Percentiles rank a stretch among this genome's conserved stretches.
phyloP scores from a whole-genome alignment of 495 filamentous ascomycete species.

The Aspergillus haitiensis region DNA sequence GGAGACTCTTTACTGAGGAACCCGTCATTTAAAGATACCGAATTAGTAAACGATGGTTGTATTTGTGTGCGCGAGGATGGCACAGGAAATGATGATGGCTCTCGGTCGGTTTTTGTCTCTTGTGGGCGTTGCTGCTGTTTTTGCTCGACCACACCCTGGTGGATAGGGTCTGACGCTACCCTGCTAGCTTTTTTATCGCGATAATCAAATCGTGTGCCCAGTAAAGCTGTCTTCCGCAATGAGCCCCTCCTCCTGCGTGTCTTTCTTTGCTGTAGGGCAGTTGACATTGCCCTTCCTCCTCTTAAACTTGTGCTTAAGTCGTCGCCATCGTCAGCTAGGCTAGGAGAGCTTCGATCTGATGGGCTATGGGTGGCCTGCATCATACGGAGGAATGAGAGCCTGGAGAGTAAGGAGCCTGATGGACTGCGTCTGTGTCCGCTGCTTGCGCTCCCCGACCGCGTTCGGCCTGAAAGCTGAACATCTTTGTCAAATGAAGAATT shows the following conservation, averaged over 20 bases:
- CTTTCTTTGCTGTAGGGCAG: constrained; percentile 57
- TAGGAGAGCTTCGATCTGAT: constrained; percentile 42
- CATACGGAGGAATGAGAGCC: constrained; percentile 58
- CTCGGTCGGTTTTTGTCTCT: constrained; percentile 20
- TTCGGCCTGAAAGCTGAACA: constrained; percentile 32
- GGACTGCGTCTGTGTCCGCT: constrained; percentile 62
- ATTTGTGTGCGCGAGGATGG: constrained; percentile 14
- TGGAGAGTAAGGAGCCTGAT: constrained; percentile 60
- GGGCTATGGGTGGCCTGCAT: constrained; percentile 39
- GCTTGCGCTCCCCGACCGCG: constrained; percentile 43
- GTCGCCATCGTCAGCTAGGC: constrained; percentile 43
- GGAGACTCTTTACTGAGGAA: constrained; percentile 23
- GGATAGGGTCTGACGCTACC: constrained; percentile 37
- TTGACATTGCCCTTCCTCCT: constrained; percentile 55
- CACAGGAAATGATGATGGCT: constrained; percentile 17
- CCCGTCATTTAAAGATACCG: constrained; percentile 20
- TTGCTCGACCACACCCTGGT: constrained; percentile 40
- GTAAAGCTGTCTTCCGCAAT: constrained; percentile 73
- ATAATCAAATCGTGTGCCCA: constrained; percentile 61
- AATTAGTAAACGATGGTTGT: constrained; percentile 10
- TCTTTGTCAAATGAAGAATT: constrained; percentile 30
- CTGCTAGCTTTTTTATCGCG: constrained; percentile 47
- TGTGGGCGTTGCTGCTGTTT: constrained; percentile 17
- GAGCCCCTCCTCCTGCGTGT: constrained; percentile 76
- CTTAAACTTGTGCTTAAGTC: constrained; percentile 34